A percentile compares a stretch with the other conserved stretches of the same genome.
Evolutionary conservation across 169 alveolate species (phyloP).

Genomic region (Plasmodium vivax): DNA sequence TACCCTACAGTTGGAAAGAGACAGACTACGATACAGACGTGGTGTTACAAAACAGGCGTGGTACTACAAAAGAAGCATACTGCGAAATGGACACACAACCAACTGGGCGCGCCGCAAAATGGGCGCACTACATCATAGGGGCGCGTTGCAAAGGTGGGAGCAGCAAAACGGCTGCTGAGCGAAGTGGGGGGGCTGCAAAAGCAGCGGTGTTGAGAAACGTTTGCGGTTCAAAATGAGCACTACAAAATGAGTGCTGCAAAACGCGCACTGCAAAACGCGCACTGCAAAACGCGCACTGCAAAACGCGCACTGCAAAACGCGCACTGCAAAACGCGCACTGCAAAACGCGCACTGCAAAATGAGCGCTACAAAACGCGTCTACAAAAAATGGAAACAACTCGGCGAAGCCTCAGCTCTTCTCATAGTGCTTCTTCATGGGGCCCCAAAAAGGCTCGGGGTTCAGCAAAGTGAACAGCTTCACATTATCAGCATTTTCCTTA

Average conservation of each 20-base stretch:
- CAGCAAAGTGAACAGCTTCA: slow-evolving; percentile 50
- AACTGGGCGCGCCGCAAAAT: not conserved
- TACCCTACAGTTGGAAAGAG: not conserved
- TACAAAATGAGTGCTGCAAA: not conserved
- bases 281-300: no score
- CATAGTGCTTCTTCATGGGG: slow-evolving; percentile 69
- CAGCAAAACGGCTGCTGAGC: not conserved
- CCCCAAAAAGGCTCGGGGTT: slow-evolving; percentile 77
- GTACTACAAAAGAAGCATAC: not conserved
- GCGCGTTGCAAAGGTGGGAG: not conserved
- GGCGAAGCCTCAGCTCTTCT: not conserved
- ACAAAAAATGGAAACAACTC: not conserved
- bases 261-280: not conserved
- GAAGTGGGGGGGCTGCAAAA: not conserved
- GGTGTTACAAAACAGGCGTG: not conserved
- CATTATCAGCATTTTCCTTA: not conserved
- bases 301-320: no score
- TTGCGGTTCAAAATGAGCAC: not conserved
- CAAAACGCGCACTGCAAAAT: no score
- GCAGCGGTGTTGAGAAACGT: not conserved
- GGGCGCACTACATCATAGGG: not conserved
- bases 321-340: not conserved
- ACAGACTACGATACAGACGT: not conserved
- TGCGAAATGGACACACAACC: not conserved
- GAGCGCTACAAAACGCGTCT: no score